Conservation (phyloP, 2,329 filamentous ascomycete species). For the Septoria linicola region DNA sequence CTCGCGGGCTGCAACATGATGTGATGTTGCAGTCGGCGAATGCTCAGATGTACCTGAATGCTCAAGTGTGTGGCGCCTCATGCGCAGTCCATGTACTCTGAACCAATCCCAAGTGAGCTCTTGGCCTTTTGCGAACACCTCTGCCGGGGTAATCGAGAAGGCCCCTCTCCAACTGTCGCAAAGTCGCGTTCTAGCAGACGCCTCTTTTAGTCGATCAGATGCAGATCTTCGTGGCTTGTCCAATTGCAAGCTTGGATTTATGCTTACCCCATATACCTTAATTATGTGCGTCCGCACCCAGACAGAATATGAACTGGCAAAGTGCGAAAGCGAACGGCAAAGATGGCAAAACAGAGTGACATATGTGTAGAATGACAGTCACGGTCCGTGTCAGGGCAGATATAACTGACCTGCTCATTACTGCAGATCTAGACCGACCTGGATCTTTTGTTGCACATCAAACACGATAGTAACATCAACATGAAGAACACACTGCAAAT, state of each 20-base stretch:
- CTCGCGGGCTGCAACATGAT: too few relatives aligned
- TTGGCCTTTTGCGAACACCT: too few relatives aligned
- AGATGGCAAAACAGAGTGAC: neutral
- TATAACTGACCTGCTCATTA: too few relatives aligned
- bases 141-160: neutral
- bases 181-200: slow-evolving; percentile 1
- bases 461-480: neutral
- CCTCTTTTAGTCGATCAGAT: slow-evolving; percentile 4
- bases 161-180: slow-evolving; percentile 6
- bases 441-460: too few relatives aligned
- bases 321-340: slow-evolving; percentile 5
- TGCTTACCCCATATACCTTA: slow-evolving; percentile 2
- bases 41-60: too few relatives aligned
- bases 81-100: too few relatives aligned
- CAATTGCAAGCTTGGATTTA: neutral
- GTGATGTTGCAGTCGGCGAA: too few relatives aligned
- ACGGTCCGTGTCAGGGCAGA: neutral
- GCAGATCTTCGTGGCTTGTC: neutral
- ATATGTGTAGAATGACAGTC: neutral
- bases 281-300: slow-evolving; percentile 9
- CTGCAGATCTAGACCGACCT: too few relatives aligned
- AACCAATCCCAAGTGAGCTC: too few relatives aligned
- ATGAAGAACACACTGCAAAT: slow-evolving; percentile 15
- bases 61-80: too few relatives aligned
- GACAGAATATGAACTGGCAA: neutral